Conservation (phyloP, 1,284 basidiomycete genomes). For the Meripilus lineatus region DNA sequence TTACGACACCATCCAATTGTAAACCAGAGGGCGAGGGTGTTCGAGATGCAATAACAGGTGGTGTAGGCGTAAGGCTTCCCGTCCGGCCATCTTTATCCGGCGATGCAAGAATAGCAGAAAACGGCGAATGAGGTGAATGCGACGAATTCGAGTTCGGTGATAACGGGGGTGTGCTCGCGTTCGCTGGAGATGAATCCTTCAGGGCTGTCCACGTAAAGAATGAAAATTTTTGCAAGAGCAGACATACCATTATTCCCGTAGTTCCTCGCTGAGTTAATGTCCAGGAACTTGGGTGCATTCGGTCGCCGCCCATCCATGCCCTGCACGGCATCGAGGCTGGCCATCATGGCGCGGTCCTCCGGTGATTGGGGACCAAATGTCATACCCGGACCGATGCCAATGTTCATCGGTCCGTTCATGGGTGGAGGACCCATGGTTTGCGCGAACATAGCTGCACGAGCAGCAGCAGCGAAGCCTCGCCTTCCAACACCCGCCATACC, state of each 20-base stretch:
- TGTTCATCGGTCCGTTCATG: background rate
- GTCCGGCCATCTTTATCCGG: constrained; percentile 14
- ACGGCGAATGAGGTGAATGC: constrained; percentile 31
- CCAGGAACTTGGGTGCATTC: constrained; percentile 47
- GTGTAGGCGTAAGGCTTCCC: constrained; percentile 18
- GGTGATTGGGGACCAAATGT: no score
- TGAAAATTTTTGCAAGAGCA: no score
- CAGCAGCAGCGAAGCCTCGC: constrained; percentile 78
- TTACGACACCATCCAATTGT: constrained; percentile 20
- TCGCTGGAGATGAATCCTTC: constrained; percentile 14
- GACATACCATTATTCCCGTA: no score
- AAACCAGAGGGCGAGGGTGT: constrained; percentile 25
- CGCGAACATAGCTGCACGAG: constrained; percentile 62
- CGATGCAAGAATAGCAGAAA: constrained; percentile 15
- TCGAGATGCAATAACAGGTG: constrained; percentile 18
- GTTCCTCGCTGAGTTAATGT: constrained; percentile 35
- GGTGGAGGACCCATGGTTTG: constrained; percentile 17
- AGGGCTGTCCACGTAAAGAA: no score
- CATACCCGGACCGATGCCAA: background rate
- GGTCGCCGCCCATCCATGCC: constrained; percentile 33
- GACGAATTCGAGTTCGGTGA: constrained; percentile 31
- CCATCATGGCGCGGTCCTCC: constrained; percentile 3
- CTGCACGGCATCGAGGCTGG: constrained; percentile 16
- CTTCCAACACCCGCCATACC: constrained; percentile 90
- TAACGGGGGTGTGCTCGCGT: constrained; percentile 29